phyloP scores from a whole-genome alignment of 768 basidiomycete genomes.

The Leccinum incarnatum region DNA sequence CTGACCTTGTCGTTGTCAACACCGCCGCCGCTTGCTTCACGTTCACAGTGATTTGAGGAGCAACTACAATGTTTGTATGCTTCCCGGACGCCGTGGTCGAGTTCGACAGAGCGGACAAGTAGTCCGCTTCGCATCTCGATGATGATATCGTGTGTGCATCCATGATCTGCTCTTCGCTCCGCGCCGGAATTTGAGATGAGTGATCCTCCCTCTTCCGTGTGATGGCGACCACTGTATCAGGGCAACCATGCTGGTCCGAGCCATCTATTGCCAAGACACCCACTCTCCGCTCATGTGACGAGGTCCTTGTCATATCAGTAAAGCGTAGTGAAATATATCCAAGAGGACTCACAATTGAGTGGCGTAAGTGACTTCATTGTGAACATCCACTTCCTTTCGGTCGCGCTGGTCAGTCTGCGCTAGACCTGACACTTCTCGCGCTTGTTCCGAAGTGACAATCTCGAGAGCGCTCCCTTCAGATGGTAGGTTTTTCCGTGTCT shows the following conservation, averaged over 20 bases:
- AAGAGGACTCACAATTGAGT: conserved; percentile 4
- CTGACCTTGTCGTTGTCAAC: neutral
- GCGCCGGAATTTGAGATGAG: neutral
- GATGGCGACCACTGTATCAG: neutral
- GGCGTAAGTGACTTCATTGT: neutral
- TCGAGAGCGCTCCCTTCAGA: neutral
- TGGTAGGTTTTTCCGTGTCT: neutral
- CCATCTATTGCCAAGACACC: neutral
- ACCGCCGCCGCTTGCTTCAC: neutral
- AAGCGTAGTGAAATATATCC: neutral
- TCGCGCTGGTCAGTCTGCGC: neutral
- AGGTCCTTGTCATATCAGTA: neutral
- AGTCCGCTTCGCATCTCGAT: neutral
- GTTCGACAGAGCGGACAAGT: neutral
- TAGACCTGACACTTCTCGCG: neutral
- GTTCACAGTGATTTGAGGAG: conserved; percentile 2
- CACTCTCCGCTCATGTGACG: neutral
- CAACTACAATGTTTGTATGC: neutral
- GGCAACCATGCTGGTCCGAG: neutral
- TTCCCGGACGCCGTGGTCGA: neutral
- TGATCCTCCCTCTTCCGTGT: neutral
- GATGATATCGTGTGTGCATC: neutral
- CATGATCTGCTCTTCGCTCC: neutral
- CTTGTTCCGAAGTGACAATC: neutral
- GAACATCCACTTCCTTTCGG: neutral